A percentile compares a stretch with the other conserved stretches of the same genome.
Evolutionary conservation across 2,329 filamentous ascomycete species (phyloP).

Genomic region (Diaporthe citriasiana): DNA sequence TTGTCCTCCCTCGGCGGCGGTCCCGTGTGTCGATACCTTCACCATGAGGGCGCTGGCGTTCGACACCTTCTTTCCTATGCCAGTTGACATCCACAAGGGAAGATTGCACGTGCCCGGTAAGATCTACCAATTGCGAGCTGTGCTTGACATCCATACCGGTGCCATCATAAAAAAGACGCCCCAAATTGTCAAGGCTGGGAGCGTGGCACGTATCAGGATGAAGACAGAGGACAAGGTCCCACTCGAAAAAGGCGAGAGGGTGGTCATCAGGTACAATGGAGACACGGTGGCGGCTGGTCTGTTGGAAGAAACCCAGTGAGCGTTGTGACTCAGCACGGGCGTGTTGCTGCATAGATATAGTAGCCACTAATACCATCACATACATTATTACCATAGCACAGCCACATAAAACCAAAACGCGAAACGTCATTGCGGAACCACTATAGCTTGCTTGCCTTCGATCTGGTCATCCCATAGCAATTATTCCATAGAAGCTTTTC

Average conservation of each 20-base stretch:
- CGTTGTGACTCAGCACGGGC: not conserved
- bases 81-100: conserved; percentile 89
- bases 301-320: conserved; percentile 72
- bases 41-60: conserved; percentile 90
- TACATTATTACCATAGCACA: too few species aligned
- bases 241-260: conserved; percentile 82
- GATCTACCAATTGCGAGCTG: conserved; percentile 78
- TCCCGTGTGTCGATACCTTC: conserved; percentile 80
- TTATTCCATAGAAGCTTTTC: too few species aligned
- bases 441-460: too few species aligned
- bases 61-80: conserved; percentile 89
- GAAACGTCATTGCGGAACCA: too few species aligned
- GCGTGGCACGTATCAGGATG: conserved; percentile 82
- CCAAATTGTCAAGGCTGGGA: conserved; percentile 83
- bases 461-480: too few species aligned
- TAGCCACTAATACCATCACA: not conserved
- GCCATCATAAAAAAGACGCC: conserved; percentile 85
- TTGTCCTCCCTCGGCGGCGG: conserved; percentile 77
- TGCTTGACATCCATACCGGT: conserved; percentile 84
- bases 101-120: conserved; percentile 83
- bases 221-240: conserved; percentile 81
- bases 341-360: not conserved
- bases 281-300: conserved; percentile 90
- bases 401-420: too few species aligned
- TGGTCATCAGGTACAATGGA: conserved; percentile 85